These are phyloP conservation scores for Saccharomycopsis synnaedendra DNA, from an alignment of 805 yeast species.

Conservation along the genomic window DNA sequence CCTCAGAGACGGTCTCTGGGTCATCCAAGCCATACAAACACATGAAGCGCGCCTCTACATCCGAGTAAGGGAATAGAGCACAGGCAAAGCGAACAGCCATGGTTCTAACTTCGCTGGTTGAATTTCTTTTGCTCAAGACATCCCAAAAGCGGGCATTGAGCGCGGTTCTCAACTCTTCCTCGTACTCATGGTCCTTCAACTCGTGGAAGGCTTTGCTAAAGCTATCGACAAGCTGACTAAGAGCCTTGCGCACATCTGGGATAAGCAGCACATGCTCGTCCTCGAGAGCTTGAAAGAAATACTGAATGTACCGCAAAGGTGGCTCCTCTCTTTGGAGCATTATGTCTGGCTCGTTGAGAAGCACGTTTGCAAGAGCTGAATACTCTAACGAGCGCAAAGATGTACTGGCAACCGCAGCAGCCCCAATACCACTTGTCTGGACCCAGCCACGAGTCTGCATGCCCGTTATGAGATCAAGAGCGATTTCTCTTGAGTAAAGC, in stretches of 20 bases:
- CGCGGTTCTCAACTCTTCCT: neutral
- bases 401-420: too few relatives aligned
- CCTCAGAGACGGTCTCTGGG: conserved; percentile 53
- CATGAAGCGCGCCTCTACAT: conserved; percentile 54
- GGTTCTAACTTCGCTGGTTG: conserved; percentile 43
- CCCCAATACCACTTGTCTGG: too few relatives aligned
- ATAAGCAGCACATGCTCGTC: conserved; percentile 54
- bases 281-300: conserved; percentile 58
- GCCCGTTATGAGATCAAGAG: too few relatives aligned
- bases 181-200: neutral
- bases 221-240: conserved; percentile 45
- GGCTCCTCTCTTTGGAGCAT: conserved; percentile 30
- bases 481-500: too few relatives aligned
- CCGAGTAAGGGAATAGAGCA: conserved; percentile 52
- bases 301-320: conserved; percentile 45
- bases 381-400: conserved; percentile 34
- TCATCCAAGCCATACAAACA: conserved; percentile 69
- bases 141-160: conserved; percentile 11
- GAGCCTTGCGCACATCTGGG: conserved; percentile 58
- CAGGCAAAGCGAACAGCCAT: conserved; percentile 56
- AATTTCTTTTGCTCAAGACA: conserved; percentile 17
- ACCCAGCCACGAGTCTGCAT: too few relatives aligned
- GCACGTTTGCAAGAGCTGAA: conserved; percentile 64
- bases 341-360: conserved; percentile 19
- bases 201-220: conserved; percentile 23